phyloP scores from a whole-genome alignment of 257 asterid species.

The Penstemon newberryi region DNA sequence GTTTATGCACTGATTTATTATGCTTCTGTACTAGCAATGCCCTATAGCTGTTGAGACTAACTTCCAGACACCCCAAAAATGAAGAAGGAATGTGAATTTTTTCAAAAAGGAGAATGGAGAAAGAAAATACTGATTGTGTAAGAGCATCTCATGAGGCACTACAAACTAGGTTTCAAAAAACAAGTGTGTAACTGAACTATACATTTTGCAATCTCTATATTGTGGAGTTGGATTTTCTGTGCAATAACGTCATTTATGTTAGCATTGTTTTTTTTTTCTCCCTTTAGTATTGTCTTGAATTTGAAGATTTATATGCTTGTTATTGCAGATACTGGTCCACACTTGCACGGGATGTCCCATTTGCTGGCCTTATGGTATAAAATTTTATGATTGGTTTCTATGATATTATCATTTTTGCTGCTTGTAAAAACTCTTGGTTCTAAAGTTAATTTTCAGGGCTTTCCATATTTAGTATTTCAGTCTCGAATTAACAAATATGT shows the following conservation, averaged over 20 bases:
- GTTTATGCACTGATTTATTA: constrained; percentile 1
- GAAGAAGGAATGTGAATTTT: neutral
- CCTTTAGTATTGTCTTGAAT: constrained; percentile 17
- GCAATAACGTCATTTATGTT: neutral
- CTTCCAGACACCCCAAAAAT: constrained; percentile 6
- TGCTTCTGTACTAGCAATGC: neutral
- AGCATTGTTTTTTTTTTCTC: neutral
- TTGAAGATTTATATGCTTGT: constrained; percentile 20
- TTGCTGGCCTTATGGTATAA: constrained; percentile 84
- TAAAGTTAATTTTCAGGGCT: constrained; percentile 1
- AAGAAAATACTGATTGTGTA: neutral
- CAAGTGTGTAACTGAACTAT: neutral
- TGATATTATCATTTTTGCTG: neutral
- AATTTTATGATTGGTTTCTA: constrained; percentile 21
- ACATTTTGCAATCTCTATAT: neutral
- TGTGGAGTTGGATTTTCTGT: neutral
- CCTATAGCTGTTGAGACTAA: constrained; percentile 3
- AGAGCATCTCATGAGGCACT: constrained; percentile 1
- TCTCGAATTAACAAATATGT: neutral
- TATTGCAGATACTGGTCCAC: constrained; percentile 74
- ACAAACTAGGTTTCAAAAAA: constrained; percentile 7
- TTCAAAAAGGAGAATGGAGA: neutral
- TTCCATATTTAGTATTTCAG: neutral
- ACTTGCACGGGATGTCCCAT: constrained; percentile 84
- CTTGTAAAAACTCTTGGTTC: constrained; percentile 18